These are phyloP conservation scores for Protomyces inundatus DNA, from an alignment of 1,139 yeast species.

Conservation along the genomic window DNA sequence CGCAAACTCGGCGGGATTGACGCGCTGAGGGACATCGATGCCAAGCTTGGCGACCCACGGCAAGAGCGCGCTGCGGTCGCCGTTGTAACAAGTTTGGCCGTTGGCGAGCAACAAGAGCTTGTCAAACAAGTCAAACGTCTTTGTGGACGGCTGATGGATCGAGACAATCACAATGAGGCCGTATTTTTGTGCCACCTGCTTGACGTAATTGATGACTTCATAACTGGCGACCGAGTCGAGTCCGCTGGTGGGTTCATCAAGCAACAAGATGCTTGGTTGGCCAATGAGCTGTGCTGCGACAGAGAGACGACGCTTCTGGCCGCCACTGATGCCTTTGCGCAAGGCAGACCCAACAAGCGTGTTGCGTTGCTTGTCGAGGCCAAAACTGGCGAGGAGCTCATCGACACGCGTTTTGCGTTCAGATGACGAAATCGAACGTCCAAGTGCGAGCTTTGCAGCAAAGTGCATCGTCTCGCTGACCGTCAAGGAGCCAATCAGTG, in stretches of 20 bases:
- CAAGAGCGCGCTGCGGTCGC: slow-evolving; percentile 39
- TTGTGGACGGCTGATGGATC: slow-evolving; percentile 81
- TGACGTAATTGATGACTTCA: slow-evolving; percentile 58
- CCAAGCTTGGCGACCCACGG: slow-evolving; percentile 43
- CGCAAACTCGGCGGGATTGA: slow-evolving; percentile 33
- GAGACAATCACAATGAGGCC: slow-evolving; percentile 66
- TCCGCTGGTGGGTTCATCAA: slow-evolving; percentile 90
- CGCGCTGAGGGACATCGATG: slow-evolving; percentile 26
- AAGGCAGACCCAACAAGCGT: slow-evolving; percentile 45
- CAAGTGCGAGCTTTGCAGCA: slow-evolving; percentile 46
- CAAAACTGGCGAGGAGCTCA: slow-evolving; percentile 42
- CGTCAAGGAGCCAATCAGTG: slow-evolving; percentile 50
- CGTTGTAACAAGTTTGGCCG: slow-evolving; percentile 59
- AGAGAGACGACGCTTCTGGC: slow-evolving; percentile 73
- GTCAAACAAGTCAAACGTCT: slow-evolving; percentile 65
- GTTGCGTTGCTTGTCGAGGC: slow-evolving; percentile 43
- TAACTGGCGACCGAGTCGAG: slow-evolving; percentile 74
- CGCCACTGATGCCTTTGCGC: slow-evolving; percentile 65
- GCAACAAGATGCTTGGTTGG: slow-evolving; percentile 67
- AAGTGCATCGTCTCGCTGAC: slow-evolving; percentile 53
- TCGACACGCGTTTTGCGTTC: slow-evolving; percentile 50
- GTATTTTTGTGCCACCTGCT: slow-evolving; percentile 55
- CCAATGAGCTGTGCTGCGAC: slow-evolving; percentile 73
- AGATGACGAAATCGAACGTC: slow-evolving; percentile 35
- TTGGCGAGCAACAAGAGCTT: slow-evolving; percentile 63